These are phyloP conservation scores for Periconia digitata DNA, from an alignment of 2,329 filamentous ascomycete genomes.

Conservation along the genomic window DNA sequence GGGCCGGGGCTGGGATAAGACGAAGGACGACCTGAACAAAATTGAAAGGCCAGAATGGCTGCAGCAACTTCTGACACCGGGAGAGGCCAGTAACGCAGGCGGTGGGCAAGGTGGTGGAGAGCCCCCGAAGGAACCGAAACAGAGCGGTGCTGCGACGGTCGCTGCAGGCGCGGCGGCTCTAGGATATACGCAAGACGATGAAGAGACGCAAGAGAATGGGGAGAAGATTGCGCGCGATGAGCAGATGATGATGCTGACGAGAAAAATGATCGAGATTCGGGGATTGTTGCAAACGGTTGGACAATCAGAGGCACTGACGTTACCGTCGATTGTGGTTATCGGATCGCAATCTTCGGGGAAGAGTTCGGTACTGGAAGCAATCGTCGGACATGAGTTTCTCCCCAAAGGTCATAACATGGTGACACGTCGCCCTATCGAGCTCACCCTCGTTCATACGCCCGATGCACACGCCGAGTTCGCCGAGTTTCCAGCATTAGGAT, in stretches of 20 bases:
- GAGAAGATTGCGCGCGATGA: slow-evolving; percentile 80
- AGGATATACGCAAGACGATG: slow-evolving; percentile 71
- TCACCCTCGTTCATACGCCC: slow-evolving; percentile 94
- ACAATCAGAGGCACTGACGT: slow-evolving; percentile 81
- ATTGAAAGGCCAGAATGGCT: slow-evolving; percentile 75
- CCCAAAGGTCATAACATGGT: slow-evolving; percentile 99
- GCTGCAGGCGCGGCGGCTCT: slow-evolving; percentile 75
- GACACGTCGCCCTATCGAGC: slow-evolving; percentile 89
- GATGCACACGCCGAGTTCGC: slow-evolving; percentile 86
- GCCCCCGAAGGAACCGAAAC: slow-evolving; percentile 53
- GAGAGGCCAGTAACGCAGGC: slow-evolving; percentile 42
- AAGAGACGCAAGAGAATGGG: slow-evolving; percentile 64
- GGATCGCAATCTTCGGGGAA: slow-evolving; percentile 98
- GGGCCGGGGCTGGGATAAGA: slow-evolving; percentile 77
- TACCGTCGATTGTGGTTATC: slow-evolving; percentile 98
- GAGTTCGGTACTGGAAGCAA: slow-evolving; percentile 93
- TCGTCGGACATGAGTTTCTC: slow-evolving; percentile 96
- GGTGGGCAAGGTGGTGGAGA: slow-evolving; percentile 42
- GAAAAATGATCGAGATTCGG: slow-evolving; percentile 99
- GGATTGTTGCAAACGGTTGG: slow-evolving; percentile 89
- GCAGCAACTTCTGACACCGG: slow-evolving; percentile 63
- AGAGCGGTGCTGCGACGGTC: slow-evolving; percentile 66
- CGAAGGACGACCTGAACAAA: slow-evolving; percentile 75
- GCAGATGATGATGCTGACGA: slow-evolving; percentile 98
- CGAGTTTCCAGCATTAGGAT: slow-evolving; percentile 88